A percentile compares a stretch with the other conserved stretches of the same genome.
phyloP scores from a whole-genome alignment of 768 basidiomycete genomes.

The Boletus subcaerulescens region DNA sequence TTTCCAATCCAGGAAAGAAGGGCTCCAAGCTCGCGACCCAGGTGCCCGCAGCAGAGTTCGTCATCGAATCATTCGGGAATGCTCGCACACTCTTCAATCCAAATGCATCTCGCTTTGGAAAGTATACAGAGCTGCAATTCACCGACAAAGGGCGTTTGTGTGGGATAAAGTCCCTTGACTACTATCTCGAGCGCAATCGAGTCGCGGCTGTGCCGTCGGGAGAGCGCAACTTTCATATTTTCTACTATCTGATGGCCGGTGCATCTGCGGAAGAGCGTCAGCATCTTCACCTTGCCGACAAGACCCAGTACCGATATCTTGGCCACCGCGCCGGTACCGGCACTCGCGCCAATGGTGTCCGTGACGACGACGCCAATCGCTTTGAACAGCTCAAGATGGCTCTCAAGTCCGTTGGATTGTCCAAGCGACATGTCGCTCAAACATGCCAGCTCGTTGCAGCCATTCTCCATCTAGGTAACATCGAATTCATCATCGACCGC shows the following conservation, averaged over 20 bases:
- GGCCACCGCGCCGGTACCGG: slow-evolving; percentile 58
- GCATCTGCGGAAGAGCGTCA: slow-evolving; percentile 85
- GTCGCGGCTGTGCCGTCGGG: slow-evolving; percentile 87
- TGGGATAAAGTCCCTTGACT: slow-evolving; percentile 94
- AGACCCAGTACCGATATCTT: slow-evolving; percentile 82
- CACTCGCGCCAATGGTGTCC: slow-evolving; percentile 43
- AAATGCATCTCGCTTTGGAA: slow-evolving; percentile 95
- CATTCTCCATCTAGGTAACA: slow-evolving; percentile 94
- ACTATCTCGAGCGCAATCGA: slow-evolving; percentile 90
- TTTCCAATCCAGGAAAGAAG: slow-evolving; percentile 89
- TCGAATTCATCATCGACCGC: slow-evolving; percentile 87
- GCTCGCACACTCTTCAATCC: slow-evolving; percentile 90
- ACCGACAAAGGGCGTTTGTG: slow-evolving; percentile 84
- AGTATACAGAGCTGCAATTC: slow-evolving; percentile 98
- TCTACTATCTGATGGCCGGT: slow-evolving; percentile 94
- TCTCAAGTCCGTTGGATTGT: slow-evolving; percentile 89
- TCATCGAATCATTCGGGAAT: slow-evolving; percentile 92
- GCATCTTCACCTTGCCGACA: slow-evolving; percentile 81
- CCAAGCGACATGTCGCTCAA: slow-evolving; percentile 93
- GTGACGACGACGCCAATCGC: slow-evolving; percentile 79
- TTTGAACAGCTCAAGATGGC: slow-evolving; percentile 95
- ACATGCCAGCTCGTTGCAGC: slow-evolving; percentile 93
- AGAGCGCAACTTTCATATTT: slow-evolving; percentile 96
- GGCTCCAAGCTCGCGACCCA: slow-evolving; percentile 84
- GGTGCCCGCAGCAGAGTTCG: slow-evolving; percentile 91